Conservation (phyloP, 2,329 filamentous ascomycete species). For the Sporothrix dimorphospora region DNA sequence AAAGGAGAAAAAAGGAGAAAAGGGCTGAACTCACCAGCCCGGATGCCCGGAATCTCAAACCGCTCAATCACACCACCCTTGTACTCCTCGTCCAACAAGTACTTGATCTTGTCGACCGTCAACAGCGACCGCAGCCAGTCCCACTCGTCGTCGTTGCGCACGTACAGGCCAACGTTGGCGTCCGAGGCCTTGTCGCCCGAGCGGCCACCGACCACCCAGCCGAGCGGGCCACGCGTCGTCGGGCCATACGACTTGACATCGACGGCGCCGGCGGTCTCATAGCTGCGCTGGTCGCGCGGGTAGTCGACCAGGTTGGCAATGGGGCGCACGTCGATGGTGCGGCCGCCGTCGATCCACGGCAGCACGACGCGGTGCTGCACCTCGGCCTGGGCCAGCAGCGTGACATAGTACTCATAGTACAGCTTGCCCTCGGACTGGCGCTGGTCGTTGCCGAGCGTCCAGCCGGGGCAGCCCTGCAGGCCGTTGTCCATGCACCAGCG, state of each 20-base stretch:
- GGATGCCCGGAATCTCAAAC: constrained; percentile 29
- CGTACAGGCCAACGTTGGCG: constrained; percentile 48
- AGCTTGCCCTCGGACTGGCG: constrained; percentile 36
- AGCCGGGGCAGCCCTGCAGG: constrained; percentile 36
- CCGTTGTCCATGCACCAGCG: constrained; percentile 36
- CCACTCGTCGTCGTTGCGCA: constrained; percentile 45
- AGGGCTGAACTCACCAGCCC: constrained; percentile 27
- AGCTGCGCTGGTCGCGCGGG: constrained; percentile 33
- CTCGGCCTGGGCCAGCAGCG: constrained; percentile 36
- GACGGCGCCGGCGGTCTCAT: constrained; percentile 33
- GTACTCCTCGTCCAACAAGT: constrained; percentile 34
- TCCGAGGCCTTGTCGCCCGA: constrained; percentile 47
- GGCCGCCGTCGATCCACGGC: constrained; percentile 31
- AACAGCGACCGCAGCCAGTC: constrained; percentile 45
- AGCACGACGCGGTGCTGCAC: constrained; percentile 36
- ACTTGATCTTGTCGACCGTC: constrained; percentile 36
- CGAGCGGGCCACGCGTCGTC: constrained; percentile 38
- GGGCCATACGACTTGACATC: constrained; percentile 34
- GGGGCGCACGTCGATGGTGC: constrained; percentile 34
- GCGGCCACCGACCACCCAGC: constrained; percentile 43
- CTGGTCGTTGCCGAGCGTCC: constrained; percentile 36
- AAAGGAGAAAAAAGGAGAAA: not conserved
- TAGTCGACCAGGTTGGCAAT: constrained; percentile 34
- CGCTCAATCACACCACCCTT: constrained; percentile 33
- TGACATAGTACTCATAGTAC: constrained; percentile 37